A percentile compares a stretch with the other conserved stretches of the same genome.
These are phyloP conservation scores for Graphilbum fragrans DNA, from an alignment of 2,329 filamentous ascomycete species.

Conservation along the genomic window DNA sequence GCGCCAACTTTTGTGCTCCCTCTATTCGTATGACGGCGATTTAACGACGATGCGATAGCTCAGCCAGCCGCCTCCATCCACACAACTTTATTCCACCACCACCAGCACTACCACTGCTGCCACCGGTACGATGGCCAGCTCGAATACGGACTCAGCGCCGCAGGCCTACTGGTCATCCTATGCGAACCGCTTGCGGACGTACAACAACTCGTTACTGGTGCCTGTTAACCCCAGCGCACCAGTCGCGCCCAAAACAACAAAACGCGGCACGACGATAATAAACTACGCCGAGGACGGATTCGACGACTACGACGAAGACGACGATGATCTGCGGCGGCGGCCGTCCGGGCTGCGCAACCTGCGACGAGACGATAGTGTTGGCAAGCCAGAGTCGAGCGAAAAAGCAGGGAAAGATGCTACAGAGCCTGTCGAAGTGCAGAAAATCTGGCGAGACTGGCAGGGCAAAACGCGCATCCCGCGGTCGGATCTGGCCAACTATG, in stretches of 20 bases:
- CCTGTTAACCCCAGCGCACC: constrained; percentile 64
- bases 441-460: constrained; percentile 95
- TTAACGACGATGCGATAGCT: no score
- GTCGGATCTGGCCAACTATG: constrained; percentile 47
- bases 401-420: constrained; percentile 74
- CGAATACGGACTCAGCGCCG: constrained; percentile 28
- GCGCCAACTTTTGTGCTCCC: no score
- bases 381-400: constrained; percentile 53
- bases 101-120: no score
- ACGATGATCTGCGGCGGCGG: constrained; percentile 63
- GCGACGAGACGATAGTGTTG: constrained; percentile 59
- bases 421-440: constrained; percentile 71
- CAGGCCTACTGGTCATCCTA: constrained; percentile 88
- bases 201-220: constrained; percentile 83
- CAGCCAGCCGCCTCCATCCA: no score
- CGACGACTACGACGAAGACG: constrained; percentile 64
- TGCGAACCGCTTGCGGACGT: constrained; percentile 78
- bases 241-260: constrained; percentile 74
- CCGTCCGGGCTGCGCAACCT: constrained; percentile 76
- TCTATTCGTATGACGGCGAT: no score
- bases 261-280: constrained; percentile 90
- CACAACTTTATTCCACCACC: neutral
- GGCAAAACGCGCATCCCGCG: constrained; percentile 50
- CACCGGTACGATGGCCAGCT: neutral
- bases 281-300: constrained; percentile 97